Base-by-base conservation (phyloP, 805 yeast species). In the Maudiozyma saulgeensis region DNA sequence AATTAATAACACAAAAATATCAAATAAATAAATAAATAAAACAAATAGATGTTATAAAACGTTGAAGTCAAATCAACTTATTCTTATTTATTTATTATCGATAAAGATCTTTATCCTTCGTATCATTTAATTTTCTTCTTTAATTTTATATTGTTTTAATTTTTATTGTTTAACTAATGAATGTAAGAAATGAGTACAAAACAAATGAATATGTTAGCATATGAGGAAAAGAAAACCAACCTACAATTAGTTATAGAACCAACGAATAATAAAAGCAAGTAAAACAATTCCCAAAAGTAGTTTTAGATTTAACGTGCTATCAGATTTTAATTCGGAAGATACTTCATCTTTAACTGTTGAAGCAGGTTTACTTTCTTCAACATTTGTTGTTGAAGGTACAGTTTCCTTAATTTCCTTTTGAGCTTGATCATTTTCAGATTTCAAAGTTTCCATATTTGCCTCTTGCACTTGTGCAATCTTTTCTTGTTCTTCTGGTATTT, bases 251-350 rank as follows among this genome's bases (percentile, higher is more conserved):
- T 79, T 80, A 57, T 82, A 76, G 65, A 81, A 73, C 87, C 88
- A 84, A 49, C 89, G 90, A 54, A 84, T 68, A 44, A 79, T 61
- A 61, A 79, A 70, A 34, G 80, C 77, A 49, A 79, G 60, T 43
- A 77, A 70, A 59, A 81, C 87, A 65, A 73, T 76, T 68, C 69
- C 62, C 64, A 73, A 63, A 67, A 78, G 57, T 56, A 74, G 65
- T 55, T 84, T 65, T 37, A 80, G 79, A 39, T 79, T 67, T 26
- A 86, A 75, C 43, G 83, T 69, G 15, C 81, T 82, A 51, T 61
- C 62, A 23, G 43, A 18, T 31, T 46, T 48, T 16, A 19, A 8
- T 21, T 19, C 26, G 16, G 42, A 7, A 19, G 51, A 43, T 46
- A 55, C 53, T n/a, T 16, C 9, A 8, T 26, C 19, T 28, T 13